Base-by-base conservation (phyloP, 2,329 filamentous ascomycete species). In the Tolypocladium endophyticum region DNA sequence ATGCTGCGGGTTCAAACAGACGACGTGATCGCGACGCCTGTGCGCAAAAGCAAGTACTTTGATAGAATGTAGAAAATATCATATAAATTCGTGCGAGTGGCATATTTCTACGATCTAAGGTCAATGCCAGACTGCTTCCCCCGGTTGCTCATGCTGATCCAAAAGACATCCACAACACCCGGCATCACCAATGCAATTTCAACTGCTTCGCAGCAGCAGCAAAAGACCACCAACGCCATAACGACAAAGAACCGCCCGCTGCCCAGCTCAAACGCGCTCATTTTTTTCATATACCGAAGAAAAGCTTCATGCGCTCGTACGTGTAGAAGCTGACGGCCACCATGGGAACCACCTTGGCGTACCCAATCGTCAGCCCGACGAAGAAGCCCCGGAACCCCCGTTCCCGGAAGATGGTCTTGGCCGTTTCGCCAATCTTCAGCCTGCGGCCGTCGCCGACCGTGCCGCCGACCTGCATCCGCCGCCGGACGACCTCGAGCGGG, bases 381-480 rank as follows among this genome's bases (percentile, higher is more conserved):
- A 91, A 99, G 77, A 96, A 97, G 0, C 94, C 94, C 57, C 82
- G 80, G 61, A 87, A 74, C 0, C 94, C 94, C 60, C 81, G 82
- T 74, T 97, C 91, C 54, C 81, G 77, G 65, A 86, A 86, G 63
- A 99, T 94, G 70, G 86, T 81, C 64, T 75, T 77, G 3, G 87
- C 87, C 1, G 93, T 96, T 75, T 97, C 93, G 20, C 78, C 76
- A 64, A 99, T 90, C 57, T 86, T 80, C 54, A 96, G 74, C 54
- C 89, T 79, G 67, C 85, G 90, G 0, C 93, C 92, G 71, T 97
- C 92, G 1, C 94, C 94, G 0, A 97, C 91, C 0, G 93, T 92
- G 14, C 93, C 94, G 55, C 91, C 90, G 18, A 99, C 94, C 72
- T 99, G 94, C 93, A 99, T 97, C 55, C 94, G 82, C 64, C 94